phyloP scores from a whole-genome alignment of 495 filamentous ascomycete genomes.

The Corynascus novoguineensis region DNA sequence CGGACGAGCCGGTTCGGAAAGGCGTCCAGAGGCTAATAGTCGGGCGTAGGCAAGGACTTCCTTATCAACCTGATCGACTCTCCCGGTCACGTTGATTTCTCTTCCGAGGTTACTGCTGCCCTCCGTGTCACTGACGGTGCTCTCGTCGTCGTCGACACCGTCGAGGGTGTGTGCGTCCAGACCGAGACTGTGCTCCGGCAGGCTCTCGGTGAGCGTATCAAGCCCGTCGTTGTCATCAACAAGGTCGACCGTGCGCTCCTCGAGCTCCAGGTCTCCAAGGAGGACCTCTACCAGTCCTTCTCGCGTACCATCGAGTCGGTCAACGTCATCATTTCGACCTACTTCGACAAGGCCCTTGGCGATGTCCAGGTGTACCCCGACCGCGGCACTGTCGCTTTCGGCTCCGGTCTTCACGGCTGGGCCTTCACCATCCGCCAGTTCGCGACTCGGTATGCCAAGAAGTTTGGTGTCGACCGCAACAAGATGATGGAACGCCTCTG shows the following conservation, averaged over 20 bases:
- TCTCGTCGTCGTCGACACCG: conserved; percentile 98
- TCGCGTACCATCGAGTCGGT: conserved; percentile 98
- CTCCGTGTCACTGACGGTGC: conserved; percentile 99
- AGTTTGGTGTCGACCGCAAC: conserved; percentile 97
- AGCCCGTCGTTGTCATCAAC: conserved; percentile 99
- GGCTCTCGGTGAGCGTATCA: conserved; percentile 99
- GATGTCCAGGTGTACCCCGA: conserved; percentile 98
- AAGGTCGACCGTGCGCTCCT: conserved; percentile 99
- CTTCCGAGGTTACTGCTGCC: conserved; percentile 97
- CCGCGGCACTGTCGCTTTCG: conserved; percentile 95
- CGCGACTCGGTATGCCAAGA: conserved; percentile 94
- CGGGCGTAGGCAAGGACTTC: conserved; percentile 66
- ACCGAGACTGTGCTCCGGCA: conserved; percentile 99
- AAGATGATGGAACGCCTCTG: conserved; percentile 99
- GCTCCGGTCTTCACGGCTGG: conserved; percentile 99
- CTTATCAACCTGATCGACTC: conserved; percentile 99
- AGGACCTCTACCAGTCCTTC: conserved; percentile 99
- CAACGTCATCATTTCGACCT: conserved; percentile 98
- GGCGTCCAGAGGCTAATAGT: conserved; percentile 6
- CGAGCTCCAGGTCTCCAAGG: conserved; percentile 95
- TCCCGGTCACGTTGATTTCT: conserved; percentile 99
- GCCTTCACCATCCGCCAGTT: conserved; percentile 99
- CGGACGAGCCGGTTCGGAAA: background rate
- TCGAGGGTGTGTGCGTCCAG: conserved; percentile 99
- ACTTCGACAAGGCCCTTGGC: conserved; percentile 94